Percentiles rank a stretch among this genome's conserved stretches.
These are phyloP conservation scores for Lipomyces yamadae DNA, from an alignment of 805 yeast genomes.

Conservation along the genomic window DNA sequence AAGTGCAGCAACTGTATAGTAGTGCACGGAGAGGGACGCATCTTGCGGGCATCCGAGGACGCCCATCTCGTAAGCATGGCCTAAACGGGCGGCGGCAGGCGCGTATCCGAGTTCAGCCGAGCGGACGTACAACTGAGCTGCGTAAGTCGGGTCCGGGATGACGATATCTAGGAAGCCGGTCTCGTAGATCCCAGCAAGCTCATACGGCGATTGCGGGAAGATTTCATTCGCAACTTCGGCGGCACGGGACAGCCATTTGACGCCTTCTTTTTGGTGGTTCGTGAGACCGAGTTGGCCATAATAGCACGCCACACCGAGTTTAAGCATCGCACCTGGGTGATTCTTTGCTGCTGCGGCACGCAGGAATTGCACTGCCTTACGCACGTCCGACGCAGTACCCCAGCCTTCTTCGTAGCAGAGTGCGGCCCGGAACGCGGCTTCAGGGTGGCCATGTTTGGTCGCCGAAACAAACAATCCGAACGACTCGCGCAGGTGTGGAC, in stretches of 20 bases:
- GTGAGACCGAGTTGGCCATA: conserved; percentile 83
- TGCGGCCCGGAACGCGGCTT: conserved; percentile 88
- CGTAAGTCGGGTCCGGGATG: conserved; percentile 80
- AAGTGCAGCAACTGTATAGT: conserved; percentile 87
- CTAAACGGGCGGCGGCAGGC: conserved; percentile 78
- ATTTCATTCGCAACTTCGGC: conserved; percentile 80
- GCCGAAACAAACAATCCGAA: conserved; percentile 80
- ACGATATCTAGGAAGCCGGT: conserved; percentile 85
- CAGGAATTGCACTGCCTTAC: conserved; percentile 80
- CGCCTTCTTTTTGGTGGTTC: conserved; percentile 69
- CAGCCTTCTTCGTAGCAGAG: conserved; percentile 92
- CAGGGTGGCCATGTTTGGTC: conserved; percentile 91
- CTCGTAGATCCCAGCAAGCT: conserved; percentile 81
- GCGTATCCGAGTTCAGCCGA: conserved; percentile 88
- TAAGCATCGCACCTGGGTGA: conserved; percentile 97
- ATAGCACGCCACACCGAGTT: conserved; percentile 85
- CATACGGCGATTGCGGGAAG: conserved; percentile 93
- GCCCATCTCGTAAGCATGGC: conserved; percentile 83
- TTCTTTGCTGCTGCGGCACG: conserved; percentile 87
- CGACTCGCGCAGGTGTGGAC: conserved; percentile 70
- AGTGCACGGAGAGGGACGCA: conserved; percentile 83
- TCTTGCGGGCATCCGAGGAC: conserved; percentile 71
- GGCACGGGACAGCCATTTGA: conserved; percentile 91
- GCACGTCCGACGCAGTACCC: conserved; percentile 87
- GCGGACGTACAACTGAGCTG: conserved; percentile 81